These are phyloP conservation scores for Pythium dissotocum DNA, from an alignment of 352 stramenopile species.

Conservation along the genomic window DNA sequence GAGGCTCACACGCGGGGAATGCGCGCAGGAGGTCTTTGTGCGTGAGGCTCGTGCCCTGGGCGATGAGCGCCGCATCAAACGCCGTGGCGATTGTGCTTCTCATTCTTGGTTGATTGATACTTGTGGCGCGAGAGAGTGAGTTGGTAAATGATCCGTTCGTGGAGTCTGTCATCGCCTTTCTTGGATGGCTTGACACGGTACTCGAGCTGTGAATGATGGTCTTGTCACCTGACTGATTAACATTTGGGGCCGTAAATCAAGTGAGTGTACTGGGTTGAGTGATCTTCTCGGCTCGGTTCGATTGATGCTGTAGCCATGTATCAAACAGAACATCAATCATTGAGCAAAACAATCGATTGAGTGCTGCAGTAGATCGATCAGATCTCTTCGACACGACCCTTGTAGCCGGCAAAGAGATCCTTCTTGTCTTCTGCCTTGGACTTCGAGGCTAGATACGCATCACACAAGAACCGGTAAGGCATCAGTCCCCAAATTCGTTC, in stretches of 20 bases:
- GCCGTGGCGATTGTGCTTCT: slow-evolving; percentile 9
- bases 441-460: slow-evolving; percentile 27
- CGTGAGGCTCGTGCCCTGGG: slow-evolving; percentile 11
- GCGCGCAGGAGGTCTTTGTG: slow-evolving; percentile 11
- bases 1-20: neutral
- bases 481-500: neutral
- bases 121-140: neutral
- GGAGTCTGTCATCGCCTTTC: too few species aligned
- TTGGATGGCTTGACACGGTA: too few species aligned
- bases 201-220: too few species aligned
- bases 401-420: slow-evolving; percentile 74
- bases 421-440: slow-evolving; percentile 47
- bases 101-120: slow-evolving; percentile 3
- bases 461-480: neutral
- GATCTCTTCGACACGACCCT: slow-evolving; percentile 67
- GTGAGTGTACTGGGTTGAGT: too few species aligned
- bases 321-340: too few species aligned
- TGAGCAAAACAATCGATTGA: neutral
- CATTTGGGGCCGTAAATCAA: too few species aligned
- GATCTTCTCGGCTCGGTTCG: too few species aligned
- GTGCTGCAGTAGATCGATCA: slow-evolving; percentile 23
- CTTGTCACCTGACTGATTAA: too few species aligned
- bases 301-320: too few species aligned
- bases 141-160: slow-evolving; percentile 7
- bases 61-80: slow-evolving; percentile 14